Base-by-base conservation (phyloP, 805 yeast species). In the Wickerhamiella slavikovae region DNA sequence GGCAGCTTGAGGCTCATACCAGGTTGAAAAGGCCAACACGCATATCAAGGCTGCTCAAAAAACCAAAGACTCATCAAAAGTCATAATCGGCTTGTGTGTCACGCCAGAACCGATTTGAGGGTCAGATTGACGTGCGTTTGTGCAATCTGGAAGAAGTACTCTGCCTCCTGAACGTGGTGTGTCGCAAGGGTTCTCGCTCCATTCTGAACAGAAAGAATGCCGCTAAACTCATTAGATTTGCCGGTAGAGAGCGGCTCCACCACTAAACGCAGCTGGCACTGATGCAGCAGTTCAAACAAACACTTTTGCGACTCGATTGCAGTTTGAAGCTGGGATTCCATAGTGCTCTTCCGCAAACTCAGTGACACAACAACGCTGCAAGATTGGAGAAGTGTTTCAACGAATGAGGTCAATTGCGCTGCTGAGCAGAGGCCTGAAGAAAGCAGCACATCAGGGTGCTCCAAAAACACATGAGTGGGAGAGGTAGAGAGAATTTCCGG, bases 171-270 rank as follows among this genome's bases (percentile, higher is more conserved):
- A n/a, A n/a, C n/a, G n/a, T n/a, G n/a, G n/a, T n/a, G n/a, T n/a
- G n/a, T n/a, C n/a, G n/a, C n/a, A n/a, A n/a, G n/a, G n/a, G n/a
- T n/a, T n/a, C n/a, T n/a, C n/a, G n/a, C n/a, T 0, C 93, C 93
- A 29, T 52, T 54, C 0, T 71, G 50, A 0, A 80, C 58, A 0
- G 65, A 57, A 24, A 80, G 44, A 3, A 71, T 58, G 1, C 93
- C 93, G 0, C 92, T 73, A 2, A 77, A 64, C 45, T 80, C 93
- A 26, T 64, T 66, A 0, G 93, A 92, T 40, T 79, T 59, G 0
- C 93, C 93, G 0, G 93, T 78, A 3, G 64, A 58, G 35, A 80
- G 52, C 1, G 92, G 82, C 40, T 66, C 63, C 21, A 79, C 44
- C 14, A 62, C 56, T n/a, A 79, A 38, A 23, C 68, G 56, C 24